phyloP scores from a whole-genome alignment of 2,329 filamentous ascomycete genomes.

The Cytospora piceicola region DNA sequence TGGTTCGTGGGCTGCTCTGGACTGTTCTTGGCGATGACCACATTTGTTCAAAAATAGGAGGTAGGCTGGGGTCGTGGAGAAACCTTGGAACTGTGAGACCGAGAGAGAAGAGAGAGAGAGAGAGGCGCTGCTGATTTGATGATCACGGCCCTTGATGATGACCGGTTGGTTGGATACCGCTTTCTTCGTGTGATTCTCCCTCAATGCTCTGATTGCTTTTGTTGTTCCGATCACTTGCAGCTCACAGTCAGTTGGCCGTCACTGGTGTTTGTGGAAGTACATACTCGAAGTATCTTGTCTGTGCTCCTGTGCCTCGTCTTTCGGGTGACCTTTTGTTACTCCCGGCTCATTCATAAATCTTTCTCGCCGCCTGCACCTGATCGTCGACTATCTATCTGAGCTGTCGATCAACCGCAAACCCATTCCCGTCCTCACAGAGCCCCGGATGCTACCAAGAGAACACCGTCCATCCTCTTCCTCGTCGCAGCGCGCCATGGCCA shows the following conservation, averaged over 20 bases:
- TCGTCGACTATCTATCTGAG: background rate
- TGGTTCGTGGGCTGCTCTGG: slow-evolving; percentile 1
- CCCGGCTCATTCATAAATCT: background rate
- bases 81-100: background rate
- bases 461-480: slow-evolving; percentile 6
- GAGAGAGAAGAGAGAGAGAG: too few species aligned
- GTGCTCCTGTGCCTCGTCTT: background rate
- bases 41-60: slow-evolving; percentile 1
- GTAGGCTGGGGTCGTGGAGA: background rate
- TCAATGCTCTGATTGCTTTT: background rate
- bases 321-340: background rate
- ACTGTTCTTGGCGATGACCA: slow-evolving; percentile 1
- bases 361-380: background rate
- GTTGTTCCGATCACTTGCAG: background rate
- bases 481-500: slow-evolving; percentile 19
- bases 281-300: background rate
- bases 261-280: background rate
- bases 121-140: background rate
- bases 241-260: background rate
- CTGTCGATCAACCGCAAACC: background rate
- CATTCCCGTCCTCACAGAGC: background rate
- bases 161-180: background rate
- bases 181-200: background rate
- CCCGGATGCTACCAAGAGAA: background rate
- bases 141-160: background rate